A percentile compares a stretch with the other conserved stretches of the same genome.
These are phyloP conservation scores for Fusarium mexicanum DNA, from an alignment of 2,329 filamentous ascomycete genomes.

Conservation along the genomic window DNA sequence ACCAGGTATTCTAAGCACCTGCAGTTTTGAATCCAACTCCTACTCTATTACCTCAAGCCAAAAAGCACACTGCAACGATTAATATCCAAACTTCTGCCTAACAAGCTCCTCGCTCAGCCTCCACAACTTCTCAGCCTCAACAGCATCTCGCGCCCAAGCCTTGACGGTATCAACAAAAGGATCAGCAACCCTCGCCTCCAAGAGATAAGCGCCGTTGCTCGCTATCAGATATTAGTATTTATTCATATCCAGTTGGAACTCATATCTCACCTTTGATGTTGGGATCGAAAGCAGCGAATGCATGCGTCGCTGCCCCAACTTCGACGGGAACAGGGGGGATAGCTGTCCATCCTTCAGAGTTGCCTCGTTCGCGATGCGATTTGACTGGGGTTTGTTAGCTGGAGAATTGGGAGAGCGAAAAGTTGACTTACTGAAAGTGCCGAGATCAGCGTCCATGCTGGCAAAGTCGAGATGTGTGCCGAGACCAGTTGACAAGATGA, in stretches of 20 bases:
- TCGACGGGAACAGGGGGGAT: slow-evolving; percentile 36
- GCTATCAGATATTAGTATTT: slow-evolving; percentile 21
- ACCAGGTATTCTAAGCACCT: not conserved
- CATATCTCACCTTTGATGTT: slow-evolving; percentile 39
- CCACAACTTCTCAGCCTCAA: slow-evolving; percentile 57
- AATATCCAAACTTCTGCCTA: slow-evolving; percentile 52
- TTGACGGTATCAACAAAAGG: slow-evolving; percentile 44
- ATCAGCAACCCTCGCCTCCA: slow-evolving; percentile 47
- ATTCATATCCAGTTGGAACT: fast-evolving
- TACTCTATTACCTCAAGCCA: not conserved
- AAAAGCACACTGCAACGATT: not conserved
- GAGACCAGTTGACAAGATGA: slow-evolving; percentile 39
- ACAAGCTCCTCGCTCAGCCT: slow-evolving; percentile 57
- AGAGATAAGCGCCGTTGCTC: slow-evolving; percentile 47
- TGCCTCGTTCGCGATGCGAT: slow-evolving; percentile 36
- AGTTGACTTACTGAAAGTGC: slow-evolving; percentile 22
- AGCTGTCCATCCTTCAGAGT: slow-evolving; percentile 36
- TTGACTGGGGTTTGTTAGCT: slow-evolving; percentile 9
- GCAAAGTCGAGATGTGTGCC: slow-evolving; percentile 35
- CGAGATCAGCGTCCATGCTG: slow-evolving; percentile 24
- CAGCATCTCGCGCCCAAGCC: slow-evolving; percentile 45
- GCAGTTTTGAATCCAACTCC: not conserved
- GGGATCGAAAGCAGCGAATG: slow-evolving; percentile 52
- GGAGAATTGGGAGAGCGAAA: fast-evolving
- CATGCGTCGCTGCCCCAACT: slow-evolving; percentile 48